These are phyloP conservation scores for Polygonum aviculare DNA, from an alignment of 148 eudicot species.

Conservation along the genomic window DNA sequence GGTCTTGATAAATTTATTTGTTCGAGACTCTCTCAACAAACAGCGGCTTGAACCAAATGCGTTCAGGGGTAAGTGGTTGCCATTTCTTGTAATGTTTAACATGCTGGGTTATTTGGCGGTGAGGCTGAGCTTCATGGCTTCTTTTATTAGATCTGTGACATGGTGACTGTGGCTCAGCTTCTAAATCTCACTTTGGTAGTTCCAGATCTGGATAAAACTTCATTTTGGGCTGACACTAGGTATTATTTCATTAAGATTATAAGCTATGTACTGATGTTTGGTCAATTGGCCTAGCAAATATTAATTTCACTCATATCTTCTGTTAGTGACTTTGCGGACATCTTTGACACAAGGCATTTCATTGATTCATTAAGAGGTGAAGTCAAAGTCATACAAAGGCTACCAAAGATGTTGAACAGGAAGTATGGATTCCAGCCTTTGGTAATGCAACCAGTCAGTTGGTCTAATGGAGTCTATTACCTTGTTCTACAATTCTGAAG, in stretches of 20 bases:
- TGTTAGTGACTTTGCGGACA: conserved; percentile 84
- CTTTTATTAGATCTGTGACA: conserved; percentile 75
- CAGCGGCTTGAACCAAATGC: conserved; percentile 98
- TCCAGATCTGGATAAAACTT: conserved; percentile 71
- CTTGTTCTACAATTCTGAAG: conserved; percentile 9
- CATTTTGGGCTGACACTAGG: conserved; percentile 99
- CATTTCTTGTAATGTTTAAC: conserved; percentile 9
- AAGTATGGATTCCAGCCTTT: conserved; percentile 52
- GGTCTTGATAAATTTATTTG: no score
- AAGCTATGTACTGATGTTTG: background rate
- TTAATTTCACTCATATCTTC: background rate
- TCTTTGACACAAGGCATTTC: conserved; percentile 85
- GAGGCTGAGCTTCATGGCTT: background rate
- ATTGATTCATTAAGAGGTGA: conserved; percentile 84
- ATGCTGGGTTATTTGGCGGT: conserved; percentile 4
- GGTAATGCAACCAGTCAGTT: conserved; percentile 89
- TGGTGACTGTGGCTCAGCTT: conserved; percentile 90
- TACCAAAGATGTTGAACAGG: conserved; percentile 63
- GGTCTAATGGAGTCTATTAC: conserved; percentile 90
- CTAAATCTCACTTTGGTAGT: conserved; percentile 67
- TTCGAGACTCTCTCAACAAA: no score
- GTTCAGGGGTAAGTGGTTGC: conserved; percentile 73
- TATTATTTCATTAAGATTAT: conserved; percentile 15
- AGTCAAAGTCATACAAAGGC: conserved; percentile 58
- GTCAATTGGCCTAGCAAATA: background rate